phyloP scores from a whole-genome alignment of 768 basidiomycete species.

The Termitomyces bulborhizus region DNA sequence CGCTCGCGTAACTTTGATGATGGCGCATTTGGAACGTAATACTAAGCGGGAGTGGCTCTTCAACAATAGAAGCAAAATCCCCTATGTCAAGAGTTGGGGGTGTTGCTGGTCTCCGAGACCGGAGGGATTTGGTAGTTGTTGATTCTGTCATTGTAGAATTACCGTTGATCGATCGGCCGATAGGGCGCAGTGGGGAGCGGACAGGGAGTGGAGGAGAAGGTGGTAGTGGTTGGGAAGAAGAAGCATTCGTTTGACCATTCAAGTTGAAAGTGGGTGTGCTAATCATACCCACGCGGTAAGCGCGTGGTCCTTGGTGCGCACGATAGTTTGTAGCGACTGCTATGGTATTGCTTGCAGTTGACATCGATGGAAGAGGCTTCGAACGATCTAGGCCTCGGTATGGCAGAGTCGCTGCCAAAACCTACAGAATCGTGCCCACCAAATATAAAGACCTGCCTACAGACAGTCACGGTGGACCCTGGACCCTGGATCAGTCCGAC shows the following conservation, averaged over 20 bases:
- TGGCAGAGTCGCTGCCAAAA: conserved; percentile 1
- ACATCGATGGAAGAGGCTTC: conserved; percentile 11
- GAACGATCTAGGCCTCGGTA: conserved; percentile 4
- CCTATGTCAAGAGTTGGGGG: conserved; percentile 19
- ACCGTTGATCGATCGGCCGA: conserved; percentile 20
- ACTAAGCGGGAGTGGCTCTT: conserved; percentile 12
- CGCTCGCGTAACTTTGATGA: conserved; percentile 18
- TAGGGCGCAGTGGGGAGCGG: conserved; percentile 32
- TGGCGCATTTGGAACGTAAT: conserved; percentile 20
- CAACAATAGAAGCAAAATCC: conserved; percentile 20
- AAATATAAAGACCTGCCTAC: not conserved
- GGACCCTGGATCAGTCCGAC: conserved; percentile 7
- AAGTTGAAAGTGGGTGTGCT: conserved; percentile 27
- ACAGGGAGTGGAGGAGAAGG: conserved; percentile 25
- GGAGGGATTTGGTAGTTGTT: conserved; percentile 4
- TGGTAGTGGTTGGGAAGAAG: conserved; percentile 21
- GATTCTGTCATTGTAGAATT: conserved; percentile 10
- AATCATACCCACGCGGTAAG: conserved; percentile 38
- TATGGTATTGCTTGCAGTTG: conserved; percentile 4
- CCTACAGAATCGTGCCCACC: conserved; percentile 6
- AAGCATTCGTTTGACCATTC: conserved; percentile 15
- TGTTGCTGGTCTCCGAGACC: conserved; percentile 15
- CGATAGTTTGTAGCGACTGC: not conserved
- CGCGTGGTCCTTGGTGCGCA: conserved; percentile 26
- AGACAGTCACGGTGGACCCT: not conserved